Percentiles rank a stretch among this genome's conserved stretches.
Evolutionary conservation across 768 basidiomycete genomes (phyloP).

Genomic region (Tricholoma sp.): DNA sequence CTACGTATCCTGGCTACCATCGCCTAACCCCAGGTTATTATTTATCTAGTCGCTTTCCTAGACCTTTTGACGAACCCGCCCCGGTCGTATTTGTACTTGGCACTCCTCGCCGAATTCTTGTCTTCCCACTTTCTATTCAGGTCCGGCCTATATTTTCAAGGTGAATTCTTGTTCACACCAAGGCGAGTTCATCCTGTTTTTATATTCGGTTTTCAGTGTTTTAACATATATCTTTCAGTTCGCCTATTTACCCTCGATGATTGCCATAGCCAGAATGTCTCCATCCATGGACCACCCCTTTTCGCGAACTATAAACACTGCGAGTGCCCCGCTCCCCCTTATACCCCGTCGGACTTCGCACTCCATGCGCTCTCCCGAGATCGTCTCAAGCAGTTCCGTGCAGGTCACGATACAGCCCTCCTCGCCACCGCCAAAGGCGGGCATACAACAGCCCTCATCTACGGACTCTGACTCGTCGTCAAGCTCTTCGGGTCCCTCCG

Average conservation of each 20-base stretch:
- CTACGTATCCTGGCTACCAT: constrained; percentile 6
- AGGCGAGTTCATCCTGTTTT: constrained; percentile 3
- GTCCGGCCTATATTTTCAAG: neutral
- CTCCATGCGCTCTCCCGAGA: constrained; percentile 15
- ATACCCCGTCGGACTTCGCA: constrained; percentile 47
- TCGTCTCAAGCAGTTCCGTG: constrained; percentile 17
- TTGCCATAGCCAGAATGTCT: constrained; percentile 36
- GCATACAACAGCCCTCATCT: constrained; percentile 3
- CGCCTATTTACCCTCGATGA: constrained; percentile 26
- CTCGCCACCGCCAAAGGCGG: constrained; percentile 21
- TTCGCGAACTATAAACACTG: constrained; percentile 43
- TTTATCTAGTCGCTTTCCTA: constrained; percentile 1
- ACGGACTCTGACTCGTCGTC: constrained; percentile 28
- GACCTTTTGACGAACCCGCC: constrained; percentile 4
- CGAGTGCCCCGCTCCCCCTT: constrained; percentile 56
- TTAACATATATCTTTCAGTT: neutral
- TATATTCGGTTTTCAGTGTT: neutral
- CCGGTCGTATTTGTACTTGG: neutral
- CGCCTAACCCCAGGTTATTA: constrained; percentile 1
- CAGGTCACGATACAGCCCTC: constrained; percentile 23
- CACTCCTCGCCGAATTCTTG: neutral
- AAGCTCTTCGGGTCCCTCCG: constrained; percentile 33
- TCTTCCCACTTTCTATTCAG: neutral
- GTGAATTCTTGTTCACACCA: neutral
- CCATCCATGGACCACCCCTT: constrained; percentile 27